Conservation (phyloP, 1,284 basidiomycete genomes). For the Fistulina hepatica region DNA sequence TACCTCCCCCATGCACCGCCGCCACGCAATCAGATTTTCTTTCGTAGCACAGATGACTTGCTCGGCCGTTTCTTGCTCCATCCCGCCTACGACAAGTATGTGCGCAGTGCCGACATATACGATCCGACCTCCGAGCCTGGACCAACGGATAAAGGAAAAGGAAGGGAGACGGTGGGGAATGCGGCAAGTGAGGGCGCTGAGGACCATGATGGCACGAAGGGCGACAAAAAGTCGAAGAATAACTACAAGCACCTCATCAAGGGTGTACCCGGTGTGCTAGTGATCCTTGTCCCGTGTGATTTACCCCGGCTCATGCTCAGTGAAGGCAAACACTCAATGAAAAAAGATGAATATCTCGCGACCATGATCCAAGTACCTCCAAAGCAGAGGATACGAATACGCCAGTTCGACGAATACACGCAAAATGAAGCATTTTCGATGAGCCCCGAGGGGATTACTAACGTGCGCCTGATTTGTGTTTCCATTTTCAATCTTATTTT, state of each 20-base stretch:
- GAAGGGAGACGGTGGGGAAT: conserved; percentile 38
- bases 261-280: conserved; percentile 53
- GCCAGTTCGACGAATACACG: conserved; percentile 53
- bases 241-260: conserved; percentile 69
- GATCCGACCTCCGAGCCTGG: too few relatives aligned
- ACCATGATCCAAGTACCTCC: conserved; percentile 56
- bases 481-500: conserved; percentile 13
- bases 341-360: conserved; percentile 65
- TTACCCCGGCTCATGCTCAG: conserved; percentile 5
- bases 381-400: conserved; percentile 57
- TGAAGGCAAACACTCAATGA: conserved; percentile 68
- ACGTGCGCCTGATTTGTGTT: conserved; percentile 38
- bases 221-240: conserved; percentile 71
- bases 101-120: conserved; percentile 25
- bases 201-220: conserved; percentile 45
- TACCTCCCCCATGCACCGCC: conserved; percentile 21
- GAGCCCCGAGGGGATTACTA: conserved; percentile 62
- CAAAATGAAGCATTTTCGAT: conserved; percentile 65
- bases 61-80: conserved; percentile 56
- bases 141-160: conserved; percentile 55
- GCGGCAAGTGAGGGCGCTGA: conserved; percentile 45
- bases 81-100: conserved; percentile 66
- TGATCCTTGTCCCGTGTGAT: conserved; percentile 4
- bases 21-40: conserved; percentile 33
- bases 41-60: conserved; percentile 65